Percentiles rank a stretch among this genome's conserved stretches.
Evolutionary conservation across 306 rosid genomes (phyloP).

Genomic region (Ceratonia siliqua): DNA sequence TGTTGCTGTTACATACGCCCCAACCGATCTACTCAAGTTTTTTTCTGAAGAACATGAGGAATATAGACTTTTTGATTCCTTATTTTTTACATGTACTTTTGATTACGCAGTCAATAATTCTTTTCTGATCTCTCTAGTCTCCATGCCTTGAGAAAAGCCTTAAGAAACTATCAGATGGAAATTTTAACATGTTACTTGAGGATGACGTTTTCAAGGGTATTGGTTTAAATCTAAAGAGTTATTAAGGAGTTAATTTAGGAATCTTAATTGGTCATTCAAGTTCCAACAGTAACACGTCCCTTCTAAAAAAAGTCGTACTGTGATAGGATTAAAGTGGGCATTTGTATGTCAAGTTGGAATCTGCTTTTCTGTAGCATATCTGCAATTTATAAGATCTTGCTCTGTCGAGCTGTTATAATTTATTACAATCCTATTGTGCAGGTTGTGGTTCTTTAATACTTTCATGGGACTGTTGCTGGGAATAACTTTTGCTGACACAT

Average conservation of each 20-base stretch:
- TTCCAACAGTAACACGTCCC: neutral
- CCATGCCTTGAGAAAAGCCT: too few relatives aligned
- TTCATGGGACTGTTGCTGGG: neutral
- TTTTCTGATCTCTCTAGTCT: conserved; percentile 32
- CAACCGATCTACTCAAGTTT: neutral
- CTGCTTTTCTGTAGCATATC: conserved; percentile 18
- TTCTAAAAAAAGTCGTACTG: neutral
- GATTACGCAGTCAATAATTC: neutral
- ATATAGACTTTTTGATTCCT: conserved; percentile 25
- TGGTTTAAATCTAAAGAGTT: neutral
- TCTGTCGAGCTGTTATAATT: neutral
- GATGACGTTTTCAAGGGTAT: neutral
- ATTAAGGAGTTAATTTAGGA: neutral
- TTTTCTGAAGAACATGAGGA: conserved; percentile 24
- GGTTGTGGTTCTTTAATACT: conserved; percentile 36
- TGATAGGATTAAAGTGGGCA: neutral
- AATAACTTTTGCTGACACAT: conserved; percentile 11
- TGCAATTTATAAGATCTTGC: conserved; percentile 5
- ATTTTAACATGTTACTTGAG: neutral
- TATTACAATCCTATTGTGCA: conserved; percentile 23
- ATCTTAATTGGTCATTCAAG: neutral
- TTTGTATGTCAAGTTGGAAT: conserved; percentile 10
- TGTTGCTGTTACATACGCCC: neutral
- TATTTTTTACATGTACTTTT: neutral
- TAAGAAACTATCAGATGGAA: neutral